Evolutionary conservation across 768 basidiomycete genomes (phyloP).

Genomic region (Termitomyces sp.): DNA sequence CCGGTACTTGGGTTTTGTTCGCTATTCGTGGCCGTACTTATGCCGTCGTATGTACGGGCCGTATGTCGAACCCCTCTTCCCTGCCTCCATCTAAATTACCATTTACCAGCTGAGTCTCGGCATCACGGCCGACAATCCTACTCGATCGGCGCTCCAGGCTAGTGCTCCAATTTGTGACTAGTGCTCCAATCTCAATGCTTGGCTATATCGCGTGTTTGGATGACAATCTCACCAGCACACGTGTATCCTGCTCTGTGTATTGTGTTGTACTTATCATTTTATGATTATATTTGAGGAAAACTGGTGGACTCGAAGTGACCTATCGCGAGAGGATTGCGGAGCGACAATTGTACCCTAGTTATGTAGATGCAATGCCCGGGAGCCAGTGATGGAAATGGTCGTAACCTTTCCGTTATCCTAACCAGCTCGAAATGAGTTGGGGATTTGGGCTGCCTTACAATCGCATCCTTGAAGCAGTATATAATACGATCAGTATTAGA

Average conservation of each 20-base stretch:
- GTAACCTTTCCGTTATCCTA: slow-evolving; percentile 57
- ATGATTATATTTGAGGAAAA: slow-evolving; percentile 39
- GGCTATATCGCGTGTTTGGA: slow-evolving; percentile 47
- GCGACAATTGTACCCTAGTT: slow-evolving; percentile 35
- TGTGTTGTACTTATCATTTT: not conserved
- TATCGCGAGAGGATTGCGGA: slow-evolving; percentile 42
- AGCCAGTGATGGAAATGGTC: slow-evolving; percentile 50
- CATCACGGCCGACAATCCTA: too few species aligned
- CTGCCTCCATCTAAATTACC: too few species aligned
- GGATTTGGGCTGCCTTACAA: slow-evolving; percentile 38
- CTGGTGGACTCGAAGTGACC: slow-evolving; percentile 53
- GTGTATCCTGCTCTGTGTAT: slow-evolving; percentile 28
- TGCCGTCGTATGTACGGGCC: too few species aligned
- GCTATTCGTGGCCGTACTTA: too few species aligned
- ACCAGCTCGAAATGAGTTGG: slow-evolving; percentile 40
- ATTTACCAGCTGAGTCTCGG: too few species aligned
- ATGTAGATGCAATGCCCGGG: slow-evolving; percentile 47
- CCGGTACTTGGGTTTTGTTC: too few species aligned
- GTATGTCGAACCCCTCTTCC: too few species aligned
- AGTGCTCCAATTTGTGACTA: too few species aligned
- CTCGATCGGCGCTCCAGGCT: too few species aligned
- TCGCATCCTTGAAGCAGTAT: slow-evolving; percentile 33
- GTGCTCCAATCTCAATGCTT: slow-evolving; percentile 35
- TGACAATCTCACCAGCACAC: slow-evolving; percentile 56
- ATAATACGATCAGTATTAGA: slow-evolving; percentile 25